Evolutionary conservation across 2,329 filamentous ascomycete genomes (phyloP).

Genomic region (Xylariaceae sp.): DNA sequence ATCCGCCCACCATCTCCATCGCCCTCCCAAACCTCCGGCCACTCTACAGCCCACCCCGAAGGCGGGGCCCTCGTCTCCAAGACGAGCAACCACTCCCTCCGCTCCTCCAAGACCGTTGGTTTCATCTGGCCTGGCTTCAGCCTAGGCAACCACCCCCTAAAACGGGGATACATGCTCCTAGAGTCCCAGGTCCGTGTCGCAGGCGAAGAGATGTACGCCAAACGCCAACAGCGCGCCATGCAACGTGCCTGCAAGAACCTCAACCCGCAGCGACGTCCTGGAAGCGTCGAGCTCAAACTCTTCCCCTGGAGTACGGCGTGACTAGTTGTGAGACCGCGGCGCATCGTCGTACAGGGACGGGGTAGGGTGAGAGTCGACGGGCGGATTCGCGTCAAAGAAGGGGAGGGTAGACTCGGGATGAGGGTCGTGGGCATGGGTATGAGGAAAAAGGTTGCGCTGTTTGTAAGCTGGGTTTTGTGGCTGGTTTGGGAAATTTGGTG

Average conservation of each 20-base stretch:
- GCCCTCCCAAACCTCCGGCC: not conserved
- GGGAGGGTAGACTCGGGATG: no score
- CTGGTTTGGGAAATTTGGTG: no score
- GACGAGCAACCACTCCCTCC: slow-evolving; percentile 5
- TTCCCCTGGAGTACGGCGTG: no score
- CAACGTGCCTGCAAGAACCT: not conserved
- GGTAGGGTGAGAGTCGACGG: no score
- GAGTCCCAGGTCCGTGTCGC: slow-evolving; percentile 8
- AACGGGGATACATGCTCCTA: slow-evolving; percentile 15
- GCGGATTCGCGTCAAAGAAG: no score
- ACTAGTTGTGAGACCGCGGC: no score
- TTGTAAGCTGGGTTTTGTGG: no score
- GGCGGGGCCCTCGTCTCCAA: slow-evolving; percentile 4
- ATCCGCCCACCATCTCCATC: not conserved
- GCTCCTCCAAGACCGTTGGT: slow-evolving; percentile 5
- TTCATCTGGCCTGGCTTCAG: slow-evolving; percentile 14
- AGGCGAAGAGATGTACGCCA: not conserved
- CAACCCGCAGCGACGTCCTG: no score
- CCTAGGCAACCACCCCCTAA: slow-evolving; percentile 8
- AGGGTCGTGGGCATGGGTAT: no score
- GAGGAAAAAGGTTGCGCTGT: no score
- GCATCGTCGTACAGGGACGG: no score
- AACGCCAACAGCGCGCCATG: slow-evolving; percentile 4
- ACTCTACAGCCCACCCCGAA: slow-evolving; percentile 3
- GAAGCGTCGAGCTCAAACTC: no score